Evolutionary conservation across 371 early-diverging fungal genomes (phyloP).

Genomic region (Apophysomyces variabilis): DNA sequence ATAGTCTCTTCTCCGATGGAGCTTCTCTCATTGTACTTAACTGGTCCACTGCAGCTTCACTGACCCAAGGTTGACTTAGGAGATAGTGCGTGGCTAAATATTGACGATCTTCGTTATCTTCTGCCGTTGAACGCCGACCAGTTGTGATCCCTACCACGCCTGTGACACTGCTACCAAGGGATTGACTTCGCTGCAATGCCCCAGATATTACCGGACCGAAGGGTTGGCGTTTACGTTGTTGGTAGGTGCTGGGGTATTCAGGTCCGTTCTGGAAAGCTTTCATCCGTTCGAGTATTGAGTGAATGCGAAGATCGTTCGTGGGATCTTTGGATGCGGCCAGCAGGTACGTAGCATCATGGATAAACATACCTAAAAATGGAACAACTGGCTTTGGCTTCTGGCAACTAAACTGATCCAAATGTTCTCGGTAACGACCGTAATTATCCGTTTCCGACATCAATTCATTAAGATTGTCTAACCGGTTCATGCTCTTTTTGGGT

Average conservation of each 20-base stretch:
- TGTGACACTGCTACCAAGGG: slow-evolving; percentile 18
- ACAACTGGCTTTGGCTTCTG: slow-evolving; percentile 58
- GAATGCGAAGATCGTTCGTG: slow-evolving; percentile 48
- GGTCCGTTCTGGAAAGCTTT: slow-evolving; percentile 58
- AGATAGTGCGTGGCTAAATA: slow-evolving; percentile 68
- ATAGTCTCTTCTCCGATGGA: slow-evolving; percentile 34
- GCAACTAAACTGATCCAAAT: slow-evolving; percentile 30
- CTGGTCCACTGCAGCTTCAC: slow-evolving; percentile 72
- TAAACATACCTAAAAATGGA: slow-evolving; percentile 75
- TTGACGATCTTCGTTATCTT: slow-evolving; percentile 31
- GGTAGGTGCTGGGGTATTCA: slow-evolving; percentile 55
- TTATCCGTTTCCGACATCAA: slow-evolving; percentile 73
- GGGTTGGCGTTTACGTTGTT: slow-evolving; percentile 43
- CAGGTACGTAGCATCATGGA: slow-evolving; percentile 78
- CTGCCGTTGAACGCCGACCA: neutral
- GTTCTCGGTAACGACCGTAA: slow-evolving; percentile 65
- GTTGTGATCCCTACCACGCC: slow-evolving; percentile 16
- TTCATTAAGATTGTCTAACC: slow-evolving; percentile 50
- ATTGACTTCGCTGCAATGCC: slow-evolving; percentile 28
- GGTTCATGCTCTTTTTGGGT: slow-evolving; percentile 62
- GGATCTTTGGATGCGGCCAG: slow-evolving; percentile 60
- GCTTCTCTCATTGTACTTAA: slow-evolving; percentile 68
- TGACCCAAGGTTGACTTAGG: slow-evolving; percentile 46
- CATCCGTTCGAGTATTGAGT: slow-evolving; percentile 44
- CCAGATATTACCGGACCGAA: slow-evolving; percentile 45